Evolutionary conservation across 2,329 filamentous ascomycete species (phyloP).

Genomic region (Phyllosticta citribraziliensis): DNA sequence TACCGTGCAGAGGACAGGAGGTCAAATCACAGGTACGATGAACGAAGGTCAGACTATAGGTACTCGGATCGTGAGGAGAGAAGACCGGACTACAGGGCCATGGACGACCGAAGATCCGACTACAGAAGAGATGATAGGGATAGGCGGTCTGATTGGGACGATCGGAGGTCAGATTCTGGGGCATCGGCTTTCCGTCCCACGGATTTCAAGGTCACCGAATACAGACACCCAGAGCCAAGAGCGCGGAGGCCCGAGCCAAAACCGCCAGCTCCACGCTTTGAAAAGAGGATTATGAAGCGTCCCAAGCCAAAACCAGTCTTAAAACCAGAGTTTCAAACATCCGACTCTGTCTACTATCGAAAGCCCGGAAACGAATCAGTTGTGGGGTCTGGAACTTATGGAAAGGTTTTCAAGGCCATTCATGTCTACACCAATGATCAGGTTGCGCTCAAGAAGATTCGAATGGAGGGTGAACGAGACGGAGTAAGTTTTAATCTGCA

Average conservation of each 20-base stretch:
- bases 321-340: conserved; percentile 60
- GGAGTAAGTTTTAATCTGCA: conserved; percentile 38
- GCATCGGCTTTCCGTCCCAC: conserved; percentile 7
- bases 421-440: conserved; percentile 82
- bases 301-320: conserved; percentile 63
- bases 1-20: conserved; percentile 24
- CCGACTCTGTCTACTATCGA: conserved; percentile 85
- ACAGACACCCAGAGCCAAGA: conserved; percentile 16
- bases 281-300: conserved; percentile 57
- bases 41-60: conserved; percentile 10
- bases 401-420: conserved; percentile 88
- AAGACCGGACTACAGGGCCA: conserved; percentile 23
- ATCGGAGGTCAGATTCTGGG: conserved; percentile 5
- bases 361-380: conserved; percentile 98
- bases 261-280: conserved; percentile 28
- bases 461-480: conserved; percentile 87
- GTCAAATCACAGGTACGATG: conserved; percentile 18
- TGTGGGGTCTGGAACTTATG: conserved; percentile 89
- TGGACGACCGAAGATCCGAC: conserved; percentile 20
- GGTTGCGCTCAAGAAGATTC: conserved; percentile 81
- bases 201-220: conserved; percentile 10
- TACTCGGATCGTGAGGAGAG: conserved; percentile 22
- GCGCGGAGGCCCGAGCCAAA: conserved; percentile 19
- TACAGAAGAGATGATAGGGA: conserved; percentile 8
- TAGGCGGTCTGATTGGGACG: conserved; percentile 5